Evolutionary conservation across 75 land plant species (phyloP), one percentile per base, ranked within the genome.

Genomic region (Picea sitchensis): DNA sequence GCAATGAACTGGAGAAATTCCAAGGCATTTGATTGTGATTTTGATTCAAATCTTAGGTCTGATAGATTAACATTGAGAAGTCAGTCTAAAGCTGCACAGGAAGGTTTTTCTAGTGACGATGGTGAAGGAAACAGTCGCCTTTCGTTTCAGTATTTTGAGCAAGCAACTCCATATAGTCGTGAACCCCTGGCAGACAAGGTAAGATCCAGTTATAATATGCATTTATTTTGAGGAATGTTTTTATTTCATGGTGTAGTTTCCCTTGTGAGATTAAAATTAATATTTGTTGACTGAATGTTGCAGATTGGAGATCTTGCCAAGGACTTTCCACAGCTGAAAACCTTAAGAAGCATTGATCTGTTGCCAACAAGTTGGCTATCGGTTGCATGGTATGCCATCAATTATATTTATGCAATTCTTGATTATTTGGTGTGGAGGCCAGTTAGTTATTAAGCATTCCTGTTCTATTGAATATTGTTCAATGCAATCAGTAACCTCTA

Each of bases 321-420:
- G 36, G 56, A 64, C 21, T 91, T 86, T 81, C 92, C 92, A 38
- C 87, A 81, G 61, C 77, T 94, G 44, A 87, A 73, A 76, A 87
- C 88, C 47, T 86, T 86, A 59, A 86, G 83, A 54, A 94, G 96
- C 77, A 87, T 88, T 74, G 96, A 94, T 85, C 87, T 92, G 17
- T 77, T 84, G n/a, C 89, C 94, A 59, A 77, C 90, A 8, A 94
- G 96, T 80, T 94, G 96, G 96, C 61, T 94, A 17, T 94, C 94
- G 77, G 89, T 94, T n/a, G 96, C 96, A 51, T 94, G 96, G 96
- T 94, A 88, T 61, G 78, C 36, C 23, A 62, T 61, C 64, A 14
- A 75, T 75, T 4, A 11, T 54, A 62, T 30, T 73, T n/a, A 44
- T 71, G 54, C 54, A 44, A 38, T 18, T 23, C 47, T 71, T 38